Base-by-base conservation (phyloP, 148 eudicot species). In the Linanthus parryae region DNA sequence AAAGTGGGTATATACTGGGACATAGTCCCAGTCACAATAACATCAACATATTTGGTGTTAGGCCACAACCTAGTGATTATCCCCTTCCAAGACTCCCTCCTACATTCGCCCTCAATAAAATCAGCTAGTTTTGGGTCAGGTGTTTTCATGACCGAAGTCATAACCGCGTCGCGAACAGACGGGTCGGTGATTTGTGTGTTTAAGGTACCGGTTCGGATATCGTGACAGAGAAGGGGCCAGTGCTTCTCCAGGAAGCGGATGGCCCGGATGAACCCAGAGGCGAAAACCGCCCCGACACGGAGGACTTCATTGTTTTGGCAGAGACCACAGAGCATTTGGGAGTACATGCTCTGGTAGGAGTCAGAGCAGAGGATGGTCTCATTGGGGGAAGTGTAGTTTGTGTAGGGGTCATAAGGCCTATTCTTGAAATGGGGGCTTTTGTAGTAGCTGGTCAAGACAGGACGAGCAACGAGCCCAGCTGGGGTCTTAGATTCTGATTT, bases 221-320 rank as follows among this genome's bases (percentile, higher is more conserved):
- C 95, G 0, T 48, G 56, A 36, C 60, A 69, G 2, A 85, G 44
- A 5, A 28, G 22, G 48, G 70, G 45, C 85, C 95, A 82, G 47
- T 85, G 81, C 21, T 76, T 82, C 40, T 82, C 85, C 0, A 85
- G 68, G 44, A 82, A 85, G 33, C 71, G 75, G 27, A 82, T 76
- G 15, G 95, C 95, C 66, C 95, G 85, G 65, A 85, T 82, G 38
- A 85, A 82, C 12, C 95, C 95, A n/a, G 95, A 85, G 36, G 95
- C 95, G 0, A 85, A 85, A 23, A 79, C 84, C 0, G 94, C 94
- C 26, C 94, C 94, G 52, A 84, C 94, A 64, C 94, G 74, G 8
- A 84, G 75, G 25, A 85, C 94, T 15, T 85, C 89, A 0, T 63
- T 52, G 57, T 63, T 62, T 14, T 76, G 83, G 71, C 54, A 59